These are phyloP conservation scores for Fomitopsis schrenkii DNA, from an alignment of 1,284 basidiomycete genomes.

Conservation along the genomic window DNA sequence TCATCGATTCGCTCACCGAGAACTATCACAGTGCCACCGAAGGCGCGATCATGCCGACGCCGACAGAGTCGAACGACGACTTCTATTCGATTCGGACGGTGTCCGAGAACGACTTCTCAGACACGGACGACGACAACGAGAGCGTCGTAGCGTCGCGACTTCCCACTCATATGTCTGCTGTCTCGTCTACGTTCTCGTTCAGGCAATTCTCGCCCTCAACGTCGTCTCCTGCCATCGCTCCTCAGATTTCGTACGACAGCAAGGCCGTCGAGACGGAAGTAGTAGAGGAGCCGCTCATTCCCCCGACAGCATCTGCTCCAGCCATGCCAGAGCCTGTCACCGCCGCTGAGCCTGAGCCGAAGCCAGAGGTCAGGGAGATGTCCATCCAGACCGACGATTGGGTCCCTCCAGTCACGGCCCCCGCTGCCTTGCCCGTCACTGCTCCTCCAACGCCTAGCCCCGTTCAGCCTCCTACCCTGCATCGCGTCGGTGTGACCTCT, in stretches of 20 bases:
- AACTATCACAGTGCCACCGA: conserved; percentile 83
- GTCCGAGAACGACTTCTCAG: conserved; percentile 60
- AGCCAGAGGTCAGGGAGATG: conserved; percentile 64
- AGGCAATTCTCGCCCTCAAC: conserved; percentile 12
- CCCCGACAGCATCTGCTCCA: not conserved
- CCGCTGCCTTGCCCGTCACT: conserved; percentile 23
- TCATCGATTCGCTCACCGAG: conserved; percentile 68
- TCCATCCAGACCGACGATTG: conserved; percentile 76
- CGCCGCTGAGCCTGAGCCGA: conserved; percentile 29
- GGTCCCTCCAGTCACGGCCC: conserved; percentile 39
- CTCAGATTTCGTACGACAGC: conserved; percentile 33
- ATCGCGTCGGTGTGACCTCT: conserved; percentile 46
- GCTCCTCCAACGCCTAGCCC: conserved; percentile 14
- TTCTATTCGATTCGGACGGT: conserved; percentile 75
- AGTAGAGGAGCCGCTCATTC: conserved; percentile 21
- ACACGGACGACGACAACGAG: conserved; percentile 48
- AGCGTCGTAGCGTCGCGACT: conserved; percentile 64
- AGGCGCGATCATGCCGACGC: conserved; percentile 64
- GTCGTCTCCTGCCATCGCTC: conserved; percentile 2
- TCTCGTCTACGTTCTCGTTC: conserved; percentile 17
- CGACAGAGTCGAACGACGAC: conserved; percentile 51
- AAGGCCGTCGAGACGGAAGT: conserved; percentile 32
- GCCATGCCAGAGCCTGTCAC: conserved; percentile 8
- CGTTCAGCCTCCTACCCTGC: conserved; percentile 19
- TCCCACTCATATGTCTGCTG: conserved; percentile 29